phyloP scores from a whole-genome alignment of 371 early-diverging fungal species.

The Amoeboaphelidium protococcarum region DNA sequence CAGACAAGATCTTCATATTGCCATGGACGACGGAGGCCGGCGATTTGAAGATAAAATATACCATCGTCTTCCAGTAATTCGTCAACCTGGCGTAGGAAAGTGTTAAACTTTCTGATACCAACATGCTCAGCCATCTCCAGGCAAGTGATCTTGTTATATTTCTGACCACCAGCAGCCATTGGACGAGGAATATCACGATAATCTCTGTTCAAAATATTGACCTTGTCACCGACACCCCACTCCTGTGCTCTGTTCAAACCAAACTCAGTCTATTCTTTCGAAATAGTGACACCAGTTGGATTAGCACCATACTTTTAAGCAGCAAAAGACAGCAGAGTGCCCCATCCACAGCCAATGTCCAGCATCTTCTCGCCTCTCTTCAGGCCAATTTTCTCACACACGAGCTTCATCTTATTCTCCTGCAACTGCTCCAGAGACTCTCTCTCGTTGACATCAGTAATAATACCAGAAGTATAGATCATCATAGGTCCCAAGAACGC shows the following conservation, averaged over 20 bases:
- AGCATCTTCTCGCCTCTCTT: slow-evolving; percentile 66
- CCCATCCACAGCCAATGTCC: slow-evolving; percentile 98
- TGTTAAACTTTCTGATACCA: slow-evolving; percentile 67
- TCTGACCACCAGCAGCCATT: slow-evolving; percentile 9
- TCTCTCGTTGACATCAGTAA: slow-evolving; percentile 33
- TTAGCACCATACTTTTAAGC: slow-evolving; percentile 60
- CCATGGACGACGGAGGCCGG: slow-evolving; percentile 55
- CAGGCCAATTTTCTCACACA: slow-evolving; percentile 59
- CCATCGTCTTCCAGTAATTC: slow-evolving; percentile 46
- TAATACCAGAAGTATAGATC: slow-evolving; percentile 85
- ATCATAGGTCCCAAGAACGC: slow-evolving; percentile 57
- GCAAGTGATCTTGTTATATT: slow-evolving; percentile 75
- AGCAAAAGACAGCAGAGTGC: slow-evolving; percentile 64
- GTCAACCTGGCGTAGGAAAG: slow-evolving; percentile 57
- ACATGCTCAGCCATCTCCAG: slow-evolving; percentile 97
- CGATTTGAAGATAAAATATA: slow-evolving; percentile 84
- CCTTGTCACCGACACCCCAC: slow-evolving; percentile 42
- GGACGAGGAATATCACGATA: slow-evolving; percentile 77
- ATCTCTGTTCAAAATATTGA: slow-evolving; percentile 63
- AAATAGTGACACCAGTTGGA: slow-evolving; percentile 78
- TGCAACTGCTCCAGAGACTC: slow-evolving; percentile 82
- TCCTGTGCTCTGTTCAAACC: slow-evolving; percentile 57
- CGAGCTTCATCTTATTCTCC: slow-evolving; percentile 71
- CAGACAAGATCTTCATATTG: slow-evolving; percentile 19
- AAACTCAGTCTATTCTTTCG: slow-evolving; percentile 63